Percentiles rank a stretch among this genome's conserved stretches.
Evolutionary conservation across 129 eudicot genomes (phyloP).

Genomic region (Saussurea involucrata): DNA sequence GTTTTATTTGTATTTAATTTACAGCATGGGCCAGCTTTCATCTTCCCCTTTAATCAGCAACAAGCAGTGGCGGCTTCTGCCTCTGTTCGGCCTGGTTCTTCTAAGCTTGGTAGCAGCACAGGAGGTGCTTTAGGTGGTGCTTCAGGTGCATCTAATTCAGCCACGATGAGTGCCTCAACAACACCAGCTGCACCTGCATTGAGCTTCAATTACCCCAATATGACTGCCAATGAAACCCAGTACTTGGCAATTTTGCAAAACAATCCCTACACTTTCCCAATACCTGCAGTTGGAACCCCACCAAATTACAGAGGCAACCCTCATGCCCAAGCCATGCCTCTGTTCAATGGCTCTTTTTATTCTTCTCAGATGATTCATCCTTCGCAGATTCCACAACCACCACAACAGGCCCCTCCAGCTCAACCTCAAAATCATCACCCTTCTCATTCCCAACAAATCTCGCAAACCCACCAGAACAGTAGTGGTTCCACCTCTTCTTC

Average conservation of each 20-base stretch:
- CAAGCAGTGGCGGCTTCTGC: slow-evolving; percentile 73
- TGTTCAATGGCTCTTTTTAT: slow-evolving; percentile 75
- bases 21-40: slow-evolving; percentile 82
- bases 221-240: slow-evolving; percentile 71
- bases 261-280: slow-evolving; percentile 68
- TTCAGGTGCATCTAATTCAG: slow-evolving; percentile 36
- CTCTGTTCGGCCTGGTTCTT: slow-evolving; percentile 52
- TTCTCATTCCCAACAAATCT: slow-evolving; percentile 52
- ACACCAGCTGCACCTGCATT: slow-evolving; percentile 42
- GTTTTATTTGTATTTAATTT: slow-evolving; percentile 1
- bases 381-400: slow-evolving; percentile 67
- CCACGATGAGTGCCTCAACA: slow-evolving; percentile 35
- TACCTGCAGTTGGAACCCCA: slow-evolving; percentile 76
- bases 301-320: slow-evolving; percentile 63
- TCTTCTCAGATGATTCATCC: slow-evolving; percentile 93
- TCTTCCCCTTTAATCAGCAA: slow-evolving; percentile 88
- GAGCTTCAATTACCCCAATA: slow-evolving; percentile 83
- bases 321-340: slow-evolving; percentile 77
- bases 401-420: slow-evolving; percentile 32
- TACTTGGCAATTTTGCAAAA: slow-evolving; percentile 80
- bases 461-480: slow-evolving; percentile 59
- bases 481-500: slow-evolving; percentile 64
- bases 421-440: slow-evolving; percentile 31
- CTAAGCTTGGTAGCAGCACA: slow-evolving; percentile 35
- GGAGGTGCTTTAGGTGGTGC: slow-evolving; percentile 37